Percentiles rank a stretch among this genome's conserved stretches.
Evolutionary conservation across 2,329 filamentous ascomycete species (phyloP).

Genomic region (Verticillium dahliae): DNA sequence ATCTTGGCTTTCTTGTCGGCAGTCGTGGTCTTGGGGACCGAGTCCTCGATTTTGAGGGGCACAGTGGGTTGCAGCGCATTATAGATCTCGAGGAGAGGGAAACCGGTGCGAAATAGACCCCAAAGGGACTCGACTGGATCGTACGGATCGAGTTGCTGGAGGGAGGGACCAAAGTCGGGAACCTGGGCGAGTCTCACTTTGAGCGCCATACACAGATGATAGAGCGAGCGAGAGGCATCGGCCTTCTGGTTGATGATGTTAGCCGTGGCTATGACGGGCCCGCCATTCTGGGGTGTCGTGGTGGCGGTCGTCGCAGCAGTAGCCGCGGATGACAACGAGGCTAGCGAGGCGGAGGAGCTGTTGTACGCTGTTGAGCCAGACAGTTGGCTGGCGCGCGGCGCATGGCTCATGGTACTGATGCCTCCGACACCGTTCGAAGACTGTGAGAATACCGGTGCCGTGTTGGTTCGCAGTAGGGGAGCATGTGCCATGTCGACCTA

Average conservation of each 20-base stretch:
- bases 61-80: conserved; percentile 71
- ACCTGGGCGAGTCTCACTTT: conserved; percentile 77
- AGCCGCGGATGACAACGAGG: conserved; percentile 37
- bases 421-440: conserved; percentile 38
- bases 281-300: conserved; percentile 36
- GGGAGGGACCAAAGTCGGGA: conserved; percentile 70
- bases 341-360: conserved; percentile 45
- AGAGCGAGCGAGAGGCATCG: conserved; percentile 84
- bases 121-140: conserved; percentile 86
- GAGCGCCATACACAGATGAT: conserved; percentile 87
- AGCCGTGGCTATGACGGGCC: conserved; percentile 67
- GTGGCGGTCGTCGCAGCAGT: conserved; percentile 25
- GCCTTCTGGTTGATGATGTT: conserved; percentile 98
- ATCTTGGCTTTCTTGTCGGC: conserved; percentile 78
- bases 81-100: conserved; percentile 82
- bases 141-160: conserved; percentile 64
- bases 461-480: conserved; percentile 53
- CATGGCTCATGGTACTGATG: conserved; percentile 43
- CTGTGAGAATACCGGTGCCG: conserved; percentile 46
- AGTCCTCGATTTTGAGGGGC: conserved; percentile 61
- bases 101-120: conserved; percentile 77
- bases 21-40: conserved; percentile 36
- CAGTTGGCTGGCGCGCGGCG: conserved; percentile 53
- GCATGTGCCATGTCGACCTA: conserved; percentile 51
- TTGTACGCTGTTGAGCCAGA: conserved; percentile 53